A percentile compares a stretch with the other conserved stretches of the same genome.
Conservation (phyloP, 2,329 filamentous ascomycete genomes). For the Botrytis sinoallii region DNA sequence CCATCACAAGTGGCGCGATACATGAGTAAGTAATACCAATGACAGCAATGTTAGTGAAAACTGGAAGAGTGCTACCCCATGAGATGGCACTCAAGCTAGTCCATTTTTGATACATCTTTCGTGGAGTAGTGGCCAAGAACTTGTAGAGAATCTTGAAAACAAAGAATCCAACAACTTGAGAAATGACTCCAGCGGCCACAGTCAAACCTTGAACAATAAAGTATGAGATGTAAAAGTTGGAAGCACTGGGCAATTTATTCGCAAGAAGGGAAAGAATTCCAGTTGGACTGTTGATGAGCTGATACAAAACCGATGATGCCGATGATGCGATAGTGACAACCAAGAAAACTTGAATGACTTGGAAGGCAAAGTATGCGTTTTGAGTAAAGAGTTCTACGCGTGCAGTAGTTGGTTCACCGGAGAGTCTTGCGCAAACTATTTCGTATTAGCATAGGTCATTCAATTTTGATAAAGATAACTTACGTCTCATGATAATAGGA, state of each 20-base stretch:
- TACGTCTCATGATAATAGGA: slow-evolving; percentile 75
- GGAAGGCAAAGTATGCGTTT: slow-evolving; percentile 87
- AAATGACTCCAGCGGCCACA: slow-evolving; percentile 69
- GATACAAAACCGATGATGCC: slow-evolving; percentile 64
- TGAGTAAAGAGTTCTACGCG: slow-evolving; percentile 85
- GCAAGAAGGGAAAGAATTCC: slow-evolving; percentile 64
- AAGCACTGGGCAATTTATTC: slow-evolving; percentile 71
- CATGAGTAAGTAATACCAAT: slow-evolving; percentile 81
- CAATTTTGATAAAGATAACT: slow-evolving; percentile 36
- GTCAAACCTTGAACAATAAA: slow-evolving; percentile 89
- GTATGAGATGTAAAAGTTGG: slow-evolving; percentile 95
- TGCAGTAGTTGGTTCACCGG: slow-evolving; percentile 76
- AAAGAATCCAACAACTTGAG: slow-evolving; percentile 72
- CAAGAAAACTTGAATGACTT: slow-evolving; percentile 88
- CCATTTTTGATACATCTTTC: slow-evolving; percentile 78
- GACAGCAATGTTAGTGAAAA: slow-evolving; percentile 77
- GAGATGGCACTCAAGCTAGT: slow-evolving; percentile 67
- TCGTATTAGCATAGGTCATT: slow-evolving; percentile 21
- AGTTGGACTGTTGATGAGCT: slow-evolving; percentile 62
- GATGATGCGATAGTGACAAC: slow-evolving; percentile 80
- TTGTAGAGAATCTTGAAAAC: slow-evolving; percentile 73
- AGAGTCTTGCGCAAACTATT: slow-evolving; percentile 69
- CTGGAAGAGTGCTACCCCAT: slow-evolving; percentile 80
- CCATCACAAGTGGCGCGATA: slow-evolving; percentile 80
- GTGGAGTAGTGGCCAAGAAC: slow-evolving; percentile 72